phyloP scores from a whole-genome alignment of 2,329 filamentous ascomycete species.

The Emmonsia crescens region DNA sequence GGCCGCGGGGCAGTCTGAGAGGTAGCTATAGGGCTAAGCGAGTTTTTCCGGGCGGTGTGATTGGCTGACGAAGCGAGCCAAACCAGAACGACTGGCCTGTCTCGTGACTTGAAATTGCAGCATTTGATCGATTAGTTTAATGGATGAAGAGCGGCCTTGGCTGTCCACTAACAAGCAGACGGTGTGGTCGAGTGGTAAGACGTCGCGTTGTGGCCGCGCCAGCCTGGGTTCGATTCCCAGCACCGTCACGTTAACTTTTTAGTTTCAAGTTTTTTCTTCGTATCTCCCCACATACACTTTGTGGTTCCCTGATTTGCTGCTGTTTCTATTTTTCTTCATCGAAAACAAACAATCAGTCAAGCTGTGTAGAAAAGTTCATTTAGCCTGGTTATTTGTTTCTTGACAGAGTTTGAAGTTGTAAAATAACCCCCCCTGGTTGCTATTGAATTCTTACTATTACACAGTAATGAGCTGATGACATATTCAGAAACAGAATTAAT shows the following conservation, averaged over 20 bases:
- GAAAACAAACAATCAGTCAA: neutral
- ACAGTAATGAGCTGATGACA: neutral
- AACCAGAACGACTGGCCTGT: too few relatives aligned
- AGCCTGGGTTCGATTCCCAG: conserved; percentile 6
- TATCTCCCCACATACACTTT: neutral
- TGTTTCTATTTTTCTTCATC: neutral
- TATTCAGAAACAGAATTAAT: too few relatives aligned
- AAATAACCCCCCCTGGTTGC: neutral
- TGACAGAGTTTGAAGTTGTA: neutral
- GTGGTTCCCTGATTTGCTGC: neutral
- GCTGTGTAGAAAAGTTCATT: neutral
- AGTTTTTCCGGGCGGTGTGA: too few relatives aligned
- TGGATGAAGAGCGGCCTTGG: neutral
- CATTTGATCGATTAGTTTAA: neutral
- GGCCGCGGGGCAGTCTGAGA: too few relatives aligned
- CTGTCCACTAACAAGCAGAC: conserved; percentile 14
- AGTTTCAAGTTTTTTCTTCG: neutral
- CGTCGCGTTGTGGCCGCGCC: conserved; percentile 4
- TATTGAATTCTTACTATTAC: neutral
- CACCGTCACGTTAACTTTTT: neutral
- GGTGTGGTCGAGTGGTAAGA: conserved; percentile 6
- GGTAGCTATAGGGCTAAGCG: too few relatives aligned
- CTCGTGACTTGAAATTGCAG: too few relatives aligned
- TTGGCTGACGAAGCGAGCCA: too few relatives aligned
- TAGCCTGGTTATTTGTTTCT: neutral